Percentiles rank a stretch among this genome's conserved stretches.
phyloP scores from a whole-genome alignment of 163 green algal genomes.

The Volvox carteri region DNA sequence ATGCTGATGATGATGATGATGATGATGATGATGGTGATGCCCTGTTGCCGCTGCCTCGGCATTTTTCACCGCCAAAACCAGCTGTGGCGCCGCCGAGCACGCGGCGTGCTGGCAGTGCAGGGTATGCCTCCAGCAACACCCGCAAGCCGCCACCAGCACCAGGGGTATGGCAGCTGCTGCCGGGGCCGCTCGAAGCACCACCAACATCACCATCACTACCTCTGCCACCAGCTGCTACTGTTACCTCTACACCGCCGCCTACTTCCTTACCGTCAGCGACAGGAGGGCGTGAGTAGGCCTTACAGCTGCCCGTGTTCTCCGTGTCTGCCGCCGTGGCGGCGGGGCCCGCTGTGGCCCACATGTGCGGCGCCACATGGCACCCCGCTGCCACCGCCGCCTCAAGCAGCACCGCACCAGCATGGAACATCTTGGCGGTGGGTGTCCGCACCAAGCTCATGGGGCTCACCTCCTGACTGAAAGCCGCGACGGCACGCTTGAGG shows the following conservation, averaged over 20 bases:
- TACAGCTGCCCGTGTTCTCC: too few relatives aligned
- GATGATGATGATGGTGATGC: too few relatives aligned
- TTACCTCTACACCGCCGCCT: too few relatives aligned
- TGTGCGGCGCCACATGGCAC: neutral
- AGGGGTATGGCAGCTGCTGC: too few relatives aligned
- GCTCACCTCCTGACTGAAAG: constrained; percentile 8
- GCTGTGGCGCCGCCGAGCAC: neutral
- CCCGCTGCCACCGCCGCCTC: neutral
- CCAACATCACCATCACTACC: too few relatives aligned
- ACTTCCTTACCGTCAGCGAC: too few relatives aligned
- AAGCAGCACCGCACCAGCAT: neutral
- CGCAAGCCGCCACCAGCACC: neutral
- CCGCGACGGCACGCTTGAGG: neutral
- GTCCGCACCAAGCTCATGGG: constrained; percentile 12
- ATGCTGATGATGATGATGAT: too few relatives aligned
- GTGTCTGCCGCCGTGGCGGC: neutral
- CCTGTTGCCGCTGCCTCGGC: too few relatives aligned
- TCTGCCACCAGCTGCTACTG: too few relatives aligned
- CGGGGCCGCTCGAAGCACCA: too few relatives aligned
- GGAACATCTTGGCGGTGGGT: constrained; percentile 15
- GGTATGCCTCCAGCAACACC: neutral
- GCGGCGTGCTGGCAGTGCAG: neutral
- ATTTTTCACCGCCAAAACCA: neutral
- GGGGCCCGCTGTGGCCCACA: neutral
- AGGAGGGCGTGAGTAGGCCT: too few relatives aligned